Base-by-base conservation (phyloP, 768 basidiomycete species). In the Jaapia argillacea region DNA sequence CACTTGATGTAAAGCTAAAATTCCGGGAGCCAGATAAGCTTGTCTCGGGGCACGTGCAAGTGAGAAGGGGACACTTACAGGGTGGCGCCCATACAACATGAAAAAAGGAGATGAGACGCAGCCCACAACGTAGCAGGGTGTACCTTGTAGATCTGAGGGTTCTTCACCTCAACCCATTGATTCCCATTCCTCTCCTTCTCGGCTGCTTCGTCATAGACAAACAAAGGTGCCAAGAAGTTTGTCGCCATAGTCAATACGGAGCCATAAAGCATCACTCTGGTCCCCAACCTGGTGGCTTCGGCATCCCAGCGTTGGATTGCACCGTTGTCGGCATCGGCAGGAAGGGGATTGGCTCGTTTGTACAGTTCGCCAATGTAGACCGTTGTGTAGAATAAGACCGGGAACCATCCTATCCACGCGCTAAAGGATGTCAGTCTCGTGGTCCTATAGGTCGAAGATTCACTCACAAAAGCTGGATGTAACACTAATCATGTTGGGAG, bases 351-450 rank as follows among this genome's bases (percentile, higher is more conserved):
- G 6, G 68, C 51, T 2, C 63, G 68, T 48, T 79, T 85, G 68
- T 96, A 79, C 7, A 94, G 70, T 52, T 94, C 93, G 7, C 87
- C 86, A 43, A 96, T 72, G 62, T 91, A 97, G 21, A 88, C 67
- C 1, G 85, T 84, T 2, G 81, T 83, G 65, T 90, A 93, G 62
- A 93, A 92, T 1, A 94, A 69, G 22, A 91, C 64, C 0, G 93
- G 92, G 55, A 94, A 96, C 94, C 94, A 97, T 5, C 77, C 85
- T 46, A 92, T 70, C 80, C 80, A 93, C 10, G 79, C 74, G 47
- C 87, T 89, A 44, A 7, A 24, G 37, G 37, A 36, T 33, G 14
- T 26, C 41, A 43, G 36, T 24, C 36, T 35, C 31, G 41, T 16
- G 20, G 23, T 36, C 5, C 6, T 6, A 20, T 33, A 33, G 25